Base-by-base conservation (phyloP, 495 filamentous ascomycete species). In the Tetracladium setigerum region DNA sequence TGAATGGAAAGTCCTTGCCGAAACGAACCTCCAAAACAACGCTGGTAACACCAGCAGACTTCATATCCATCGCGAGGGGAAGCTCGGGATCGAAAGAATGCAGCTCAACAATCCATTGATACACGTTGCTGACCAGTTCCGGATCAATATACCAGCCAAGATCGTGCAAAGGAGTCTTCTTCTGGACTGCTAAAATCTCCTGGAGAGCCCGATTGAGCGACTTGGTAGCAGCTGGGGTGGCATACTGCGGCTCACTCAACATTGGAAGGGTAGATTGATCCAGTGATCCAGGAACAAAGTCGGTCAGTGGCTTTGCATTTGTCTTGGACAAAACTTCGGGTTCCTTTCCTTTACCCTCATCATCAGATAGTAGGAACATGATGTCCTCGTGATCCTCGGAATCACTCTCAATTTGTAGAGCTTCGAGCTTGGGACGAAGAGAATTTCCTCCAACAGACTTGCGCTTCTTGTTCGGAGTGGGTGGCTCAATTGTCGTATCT, bases 61-160 rank as follows among this genome's bases (percentile, higher is more conserved):
- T 82, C 74, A 96, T 84, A 61, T 95, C 90, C 30, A 73, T 55
- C 0, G 85, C 84, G 2, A 96, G 69, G 0, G 84, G 87, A 1
- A 91, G 68, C 2, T 59, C 47, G 0, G 68, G 55, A 11, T 89
- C 82, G 56, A 96, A 95, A 40, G 80, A 86, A 62, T 96, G 90
- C 0, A 96, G 65, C 60, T 95, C 86, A 2, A 95, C 81, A 52
- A 95, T 89, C 89, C 89, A 95, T 62, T 95, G 90, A 59, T 89
- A 96, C 33, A 91, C 67, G 58, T 90, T 95, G 19, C 50, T 59
- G 22, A 75, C 43, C 5, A 58, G 47, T 10, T 68, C 66, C 18
- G 68, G 63, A 54, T 92, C 72, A 48, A 95, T 78, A 60, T 88
- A 90, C 87, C 89, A 96, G 13, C 90, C 90, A 0, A 95, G 74